These are phyloP conservation scores for Saccharomycopsis sp. DNA, from an alignment of 805 yeast genomes.

Conservation along the genomic window DNA sequence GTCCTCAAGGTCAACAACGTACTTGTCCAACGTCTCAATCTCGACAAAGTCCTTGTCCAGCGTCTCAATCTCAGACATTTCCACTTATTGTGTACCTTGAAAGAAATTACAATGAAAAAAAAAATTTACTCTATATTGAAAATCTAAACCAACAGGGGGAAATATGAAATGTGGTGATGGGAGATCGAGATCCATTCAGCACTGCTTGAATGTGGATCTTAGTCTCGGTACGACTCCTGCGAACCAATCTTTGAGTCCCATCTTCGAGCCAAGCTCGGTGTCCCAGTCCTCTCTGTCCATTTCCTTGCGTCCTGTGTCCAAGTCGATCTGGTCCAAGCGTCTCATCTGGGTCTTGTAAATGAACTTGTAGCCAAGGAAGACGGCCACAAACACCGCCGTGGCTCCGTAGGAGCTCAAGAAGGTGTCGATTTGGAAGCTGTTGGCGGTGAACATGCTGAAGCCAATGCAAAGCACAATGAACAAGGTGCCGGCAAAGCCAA, in stretches of 20 bases:
- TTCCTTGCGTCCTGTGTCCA: slow-evolving; percentile 78
- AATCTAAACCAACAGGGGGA: no score
- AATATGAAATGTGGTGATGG: no score
- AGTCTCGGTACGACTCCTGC: no score
- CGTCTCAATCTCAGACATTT: no score
- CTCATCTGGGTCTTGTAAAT: slow-evolving; percentile 55
- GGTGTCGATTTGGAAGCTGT: slow-evolving; percentile 48
- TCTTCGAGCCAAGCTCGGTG: no score
- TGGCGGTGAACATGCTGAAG: slow-evolving; percentile 46
- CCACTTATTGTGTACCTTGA: no score
- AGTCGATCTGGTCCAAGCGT: slow-evolving; percentile 64
- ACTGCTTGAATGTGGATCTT: no score
- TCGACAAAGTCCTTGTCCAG: no score
- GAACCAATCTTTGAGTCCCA: no score
- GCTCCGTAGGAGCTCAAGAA: slow-evolving; percentile 62
- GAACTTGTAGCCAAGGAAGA: slow-evolving; percentile 47
- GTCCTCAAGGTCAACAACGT: slow-evolving; percentile 1
- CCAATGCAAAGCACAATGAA: slow-evolving; percentile 50
- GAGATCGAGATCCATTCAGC: no score
- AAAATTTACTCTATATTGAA: no score
- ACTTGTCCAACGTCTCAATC: slow-evolving; percentile 7
- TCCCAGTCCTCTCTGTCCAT: slow-evolving; percentile 76
- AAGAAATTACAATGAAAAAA: no score
- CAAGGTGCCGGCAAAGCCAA: slow-evolving; percentile 49
- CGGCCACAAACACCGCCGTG: slow-evolving; percentile 39